Evolutionary conservation across 768 basidiomycete genomes (phyloP).

Genomic region (Peribolospora kevripleyi): DNA sequence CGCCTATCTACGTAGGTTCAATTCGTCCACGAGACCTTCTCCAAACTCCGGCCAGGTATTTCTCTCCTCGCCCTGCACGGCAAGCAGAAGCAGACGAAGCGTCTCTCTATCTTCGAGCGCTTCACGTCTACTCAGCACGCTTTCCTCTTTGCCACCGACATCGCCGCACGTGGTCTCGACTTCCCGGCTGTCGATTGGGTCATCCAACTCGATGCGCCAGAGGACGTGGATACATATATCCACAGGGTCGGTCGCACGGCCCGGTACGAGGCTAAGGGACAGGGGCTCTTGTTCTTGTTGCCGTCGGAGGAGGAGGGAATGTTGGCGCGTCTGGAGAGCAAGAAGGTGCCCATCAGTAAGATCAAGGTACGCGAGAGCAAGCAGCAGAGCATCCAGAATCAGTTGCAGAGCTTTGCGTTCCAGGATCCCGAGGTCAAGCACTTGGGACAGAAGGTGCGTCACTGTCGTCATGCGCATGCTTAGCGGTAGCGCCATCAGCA

Average conservation of each 20-base stretch:
- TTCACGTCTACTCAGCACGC: constrained; percentile 64
- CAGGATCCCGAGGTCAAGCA: constrained; percentile 94
- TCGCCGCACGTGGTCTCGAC: constrained; percentile 85
- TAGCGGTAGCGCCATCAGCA: neutral
- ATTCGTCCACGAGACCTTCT: constrained; percentile 85
- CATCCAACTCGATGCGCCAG: constrained; percentile 78
- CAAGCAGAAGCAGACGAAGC: constrained; percentile 82
- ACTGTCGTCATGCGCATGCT: neutral
- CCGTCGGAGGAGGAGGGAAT: constrained; percentile 91
- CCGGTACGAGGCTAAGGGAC: constrained; percentile 71
- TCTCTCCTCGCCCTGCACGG: constrained; percentile 85
- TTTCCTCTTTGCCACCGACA: constrained; percentile 79
- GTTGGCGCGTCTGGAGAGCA: constrained; percentile 41
- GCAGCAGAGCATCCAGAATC: constrained; percentile 49
- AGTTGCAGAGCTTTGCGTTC: constrained; percentile 78
- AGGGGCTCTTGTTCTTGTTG: constrained; percentile 51
- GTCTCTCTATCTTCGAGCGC: constrained; percentile 55
- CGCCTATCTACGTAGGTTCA: constrained; percentile 29
- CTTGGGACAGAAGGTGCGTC: constrained; percentile 63
- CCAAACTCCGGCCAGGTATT: constrained; percentile 80
- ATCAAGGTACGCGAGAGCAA: constrained; percentile 79
- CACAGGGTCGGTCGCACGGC: constrained; percentile 92
- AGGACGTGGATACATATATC: constrained; percentile 92
- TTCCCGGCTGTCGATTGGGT: constrained; percentile 97
- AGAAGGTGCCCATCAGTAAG: constrained; percentile 36